Percentiles rank a stretch among this genome's conserved stretches.
Conservation (phyloP, 2,329 filamentous ascomycete genomes). For the Botryotinia convoluta region DNA sequence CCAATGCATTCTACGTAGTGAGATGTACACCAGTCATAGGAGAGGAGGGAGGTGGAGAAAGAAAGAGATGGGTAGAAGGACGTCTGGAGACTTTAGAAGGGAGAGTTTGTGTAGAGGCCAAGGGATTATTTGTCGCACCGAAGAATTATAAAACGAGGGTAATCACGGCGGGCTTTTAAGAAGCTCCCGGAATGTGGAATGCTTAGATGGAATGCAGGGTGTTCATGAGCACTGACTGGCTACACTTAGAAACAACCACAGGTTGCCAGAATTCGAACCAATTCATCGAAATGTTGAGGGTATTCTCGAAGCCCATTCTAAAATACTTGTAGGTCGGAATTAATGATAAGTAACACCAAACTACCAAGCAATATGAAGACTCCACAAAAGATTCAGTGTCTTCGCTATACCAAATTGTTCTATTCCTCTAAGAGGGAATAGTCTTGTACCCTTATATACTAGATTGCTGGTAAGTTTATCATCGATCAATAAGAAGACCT, state of each 20-base stretch:
- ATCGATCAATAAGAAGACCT: background rate
- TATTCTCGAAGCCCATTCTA: background rate
- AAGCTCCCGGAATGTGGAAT: background rate
- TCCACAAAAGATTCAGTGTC: background rate
- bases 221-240: background rate
- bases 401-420: background rate
- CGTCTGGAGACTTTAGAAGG: conserved; percentile 56
- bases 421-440: background rate
- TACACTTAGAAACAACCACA: background rate
- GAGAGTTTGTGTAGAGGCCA: conserved; percentile 56
- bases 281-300: background rate
- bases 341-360: background rate
- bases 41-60: conserved; percentile 28
- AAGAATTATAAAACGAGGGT: conserved; percentile 39
- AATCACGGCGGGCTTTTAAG: conserved; percentile 23
- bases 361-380: background rate
- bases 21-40: conserved; percentile 46
- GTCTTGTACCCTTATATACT: background rate
- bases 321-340: background rate
- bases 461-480: background rate
- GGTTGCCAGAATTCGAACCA: background rate
- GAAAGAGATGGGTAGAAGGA: conserved; percentile 49
- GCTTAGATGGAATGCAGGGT: background rate
- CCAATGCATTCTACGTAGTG: conserved; percentile 63
- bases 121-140: conserved; percentile 58